Percentiles rank a stretch among this genome's conserved stretches.
These are phyloP conservation scores for Solanum hybrid DNA, from an alignment of 305 asterid species.

Conservation along the genomic window DNA sequence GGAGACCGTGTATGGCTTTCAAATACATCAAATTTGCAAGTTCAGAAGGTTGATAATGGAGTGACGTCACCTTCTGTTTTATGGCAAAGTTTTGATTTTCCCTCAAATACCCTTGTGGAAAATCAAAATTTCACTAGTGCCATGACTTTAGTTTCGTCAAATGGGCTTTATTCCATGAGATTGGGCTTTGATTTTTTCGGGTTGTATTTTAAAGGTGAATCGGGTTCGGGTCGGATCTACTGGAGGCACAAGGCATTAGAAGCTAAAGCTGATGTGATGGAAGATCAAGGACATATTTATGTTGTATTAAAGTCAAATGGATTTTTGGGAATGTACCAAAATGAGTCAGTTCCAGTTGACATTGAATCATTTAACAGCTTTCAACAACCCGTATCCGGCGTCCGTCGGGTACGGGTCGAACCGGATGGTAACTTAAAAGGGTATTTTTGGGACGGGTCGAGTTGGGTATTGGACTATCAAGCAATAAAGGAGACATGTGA, in stretches of 20 bases:
- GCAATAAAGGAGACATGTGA: constrained; percentile 58
- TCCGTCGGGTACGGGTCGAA: constrained; percentile 57
- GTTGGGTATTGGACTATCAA: constrained; percentile 54
- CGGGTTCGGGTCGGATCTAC: constrained; percentile 32
- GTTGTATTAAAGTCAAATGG: constrained; percentile 49
- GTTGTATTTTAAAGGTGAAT: constrained; percentile 32
- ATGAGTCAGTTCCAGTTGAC: constrained; percentile 54
- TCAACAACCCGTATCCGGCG: constrained; percentile 43
- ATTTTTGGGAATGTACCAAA: constrained; percentile 73
- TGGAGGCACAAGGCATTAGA: constrained; percentile 52
- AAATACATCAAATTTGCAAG: constrained; percentile 50
- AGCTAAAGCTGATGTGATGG: constrained; percentile 52
- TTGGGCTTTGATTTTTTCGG: constrained; percentile 63
- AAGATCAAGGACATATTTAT: constrained; percentile 51
- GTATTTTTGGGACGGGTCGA: constrained; percentile 79
- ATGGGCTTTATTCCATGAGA: constrained; percentile 64
- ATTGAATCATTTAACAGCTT: constrained; percentile 61
- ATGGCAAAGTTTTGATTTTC: constrained; percentile 85
- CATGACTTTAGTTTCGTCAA: constrained; percentile 53
- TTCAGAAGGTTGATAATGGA: constrained; percentile 18
- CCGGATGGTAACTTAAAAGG: constrained; percentile 71
- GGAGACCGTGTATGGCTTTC: constrained; percentile 73
- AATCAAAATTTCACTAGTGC: constrained; percentile 60
- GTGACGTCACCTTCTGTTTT: background rate
- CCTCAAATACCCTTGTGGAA: constrained; percentile 75